Evolutionary conservation across 129 eudicot genomes (phyloP), one percentile per base, ranked within the genome.

Genomic region (Deinandra increscens): DNA sequence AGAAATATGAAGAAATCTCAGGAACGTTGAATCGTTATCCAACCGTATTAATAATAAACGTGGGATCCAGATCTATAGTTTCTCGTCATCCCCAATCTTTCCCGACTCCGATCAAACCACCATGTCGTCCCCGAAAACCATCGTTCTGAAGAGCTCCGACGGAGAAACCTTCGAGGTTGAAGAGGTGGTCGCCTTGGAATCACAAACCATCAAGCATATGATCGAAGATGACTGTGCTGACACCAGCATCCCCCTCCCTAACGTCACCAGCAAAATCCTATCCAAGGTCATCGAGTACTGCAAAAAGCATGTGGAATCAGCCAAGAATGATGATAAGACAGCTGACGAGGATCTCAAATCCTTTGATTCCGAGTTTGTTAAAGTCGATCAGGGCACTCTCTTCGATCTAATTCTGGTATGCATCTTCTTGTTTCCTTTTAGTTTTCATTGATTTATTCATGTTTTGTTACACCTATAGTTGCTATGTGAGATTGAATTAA

Each of bases 281-380:
- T 83, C 92, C 4, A 89, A 86, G 80, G 92, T 89, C 11, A 79
- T 89, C 11, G 92, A 89, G 84, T 89, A 86, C 74, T 89, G 96
- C 56, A 86, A 80, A 76, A 81, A 80, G 60, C 96, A 89, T 15
- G 96, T 86, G 7, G 84, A 79, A 1, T 54, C 78, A 6, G 50
- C 86, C 0, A 72, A 70, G 23, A 3, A 76, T 34, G 85, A 68
- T 33, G 95, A 83, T 22, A 78, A 79, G 71, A 8, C 72, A 0
- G 64, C 70, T 1, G 88, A 82, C 2, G 95, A 88, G 0, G 91
- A 82, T 8, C 75, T 87, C 37, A 87, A 84, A 73, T 37, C 63
- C 9, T 88, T 83, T 46, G 88, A 88, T 59, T 70, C 84, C 3
- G 88, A 85, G 38, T 88, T 84, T 37, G 85, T 85, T 26, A 85